phyloP scores from a whole-genome alignment of 2,329 filamentous ascomycete species.

The Coleophoma eucalyptorum region DNA sequence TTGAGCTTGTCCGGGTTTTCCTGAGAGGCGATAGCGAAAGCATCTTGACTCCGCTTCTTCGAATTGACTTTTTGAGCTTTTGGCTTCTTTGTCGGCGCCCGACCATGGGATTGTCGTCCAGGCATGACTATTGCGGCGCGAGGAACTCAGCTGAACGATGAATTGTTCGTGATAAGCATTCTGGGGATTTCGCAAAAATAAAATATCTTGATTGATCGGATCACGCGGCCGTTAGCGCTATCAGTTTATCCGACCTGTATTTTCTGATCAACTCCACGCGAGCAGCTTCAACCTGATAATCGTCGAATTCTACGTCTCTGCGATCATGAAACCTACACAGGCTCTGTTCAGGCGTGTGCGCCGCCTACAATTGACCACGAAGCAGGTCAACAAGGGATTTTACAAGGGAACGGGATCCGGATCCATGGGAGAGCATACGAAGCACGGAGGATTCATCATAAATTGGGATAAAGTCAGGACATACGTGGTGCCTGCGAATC shows the following conservation, averaged over 20 bases:
- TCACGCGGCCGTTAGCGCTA: conserved; percentile 12
- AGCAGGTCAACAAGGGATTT: conserved; percentile 88
- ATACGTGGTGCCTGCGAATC: conserved; percentile 71
- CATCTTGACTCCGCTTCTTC: conserved; percentile 46
- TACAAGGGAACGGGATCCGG: conserved; percentile 96
- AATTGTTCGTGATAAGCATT: conserved; percentile 18
- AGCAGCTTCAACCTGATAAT: neutral
- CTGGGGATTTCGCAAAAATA: conserved; percentile 1
- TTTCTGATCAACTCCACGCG: too few species aligned
- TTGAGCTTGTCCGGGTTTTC: conserved; percentile 47
- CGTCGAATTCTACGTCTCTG: neutral
- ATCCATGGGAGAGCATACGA: conserved; percentile 80
- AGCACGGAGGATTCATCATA: conserved; percentile 78
- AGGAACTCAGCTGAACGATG: conserved; percentile 2
- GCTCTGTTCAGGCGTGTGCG: conserved; percentile 64
- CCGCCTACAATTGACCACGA: conserved; percentile 82
- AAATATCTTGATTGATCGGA: neutral
- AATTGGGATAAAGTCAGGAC: conserved; percentile 88
- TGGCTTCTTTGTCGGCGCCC: conserved; percentile 21
- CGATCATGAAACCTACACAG: conserved; percentile 62
- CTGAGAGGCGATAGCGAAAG: conserved; percentile 60
- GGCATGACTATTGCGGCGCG: conserved; percentile 21
- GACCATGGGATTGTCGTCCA: conserved; percentile 30
- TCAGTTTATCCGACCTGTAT: neutral
- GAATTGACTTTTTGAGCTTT: conserved; percentile 36